Evolutionary conservation across 2,329 filamentous ascomycete genomes (phyloP).

Genomic region (Colletotrichum simmondsii): DNA sequence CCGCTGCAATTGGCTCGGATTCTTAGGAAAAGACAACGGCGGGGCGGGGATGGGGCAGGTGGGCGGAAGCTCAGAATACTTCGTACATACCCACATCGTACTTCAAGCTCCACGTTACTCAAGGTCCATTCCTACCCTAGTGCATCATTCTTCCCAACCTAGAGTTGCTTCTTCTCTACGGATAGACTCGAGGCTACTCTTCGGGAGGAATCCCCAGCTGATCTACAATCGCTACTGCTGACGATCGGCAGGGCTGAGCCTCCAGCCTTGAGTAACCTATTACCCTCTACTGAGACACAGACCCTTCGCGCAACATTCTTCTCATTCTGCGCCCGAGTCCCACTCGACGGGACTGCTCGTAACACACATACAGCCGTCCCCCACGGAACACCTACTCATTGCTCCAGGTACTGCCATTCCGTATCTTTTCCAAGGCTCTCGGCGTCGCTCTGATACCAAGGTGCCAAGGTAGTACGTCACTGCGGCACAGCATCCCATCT

Average conservation of each 20-base stretch:
- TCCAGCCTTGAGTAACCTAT: background rate
- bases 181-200: background rate
- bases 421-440: conserved; percentile 10
- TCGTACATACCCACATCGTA: background rate
- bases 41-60: background rate
- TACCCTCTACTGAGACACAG: background rate
- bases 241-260: conserved; percentile 1
- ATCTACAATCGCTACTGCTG: background rate
- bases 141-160: background rate
- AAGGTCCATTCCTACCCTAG: too few species aligned
- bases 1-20: background rate
- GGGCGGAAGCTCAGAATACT: background rate
- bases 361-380: background rate
- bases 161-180: too few species aligned
- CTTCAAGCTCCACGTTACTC: too few species aligned
- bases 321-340: background rate
- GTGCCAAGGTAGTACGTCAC: conserved; percentile 28
- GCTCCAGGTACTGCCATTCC: background rate
- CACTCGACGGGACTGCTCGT: background rate
- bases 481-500: conserved; percentile 16
- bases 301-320: background rate
- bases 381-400: background rate
- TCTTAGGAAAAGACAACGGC: background rate
- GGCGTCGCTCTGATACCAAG: background rate
- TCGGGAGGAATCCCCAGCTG: background rate